phyloP scores from a whole-genome alignment of 306 rosid genomes.

The Mimosa pudica region DNA sequence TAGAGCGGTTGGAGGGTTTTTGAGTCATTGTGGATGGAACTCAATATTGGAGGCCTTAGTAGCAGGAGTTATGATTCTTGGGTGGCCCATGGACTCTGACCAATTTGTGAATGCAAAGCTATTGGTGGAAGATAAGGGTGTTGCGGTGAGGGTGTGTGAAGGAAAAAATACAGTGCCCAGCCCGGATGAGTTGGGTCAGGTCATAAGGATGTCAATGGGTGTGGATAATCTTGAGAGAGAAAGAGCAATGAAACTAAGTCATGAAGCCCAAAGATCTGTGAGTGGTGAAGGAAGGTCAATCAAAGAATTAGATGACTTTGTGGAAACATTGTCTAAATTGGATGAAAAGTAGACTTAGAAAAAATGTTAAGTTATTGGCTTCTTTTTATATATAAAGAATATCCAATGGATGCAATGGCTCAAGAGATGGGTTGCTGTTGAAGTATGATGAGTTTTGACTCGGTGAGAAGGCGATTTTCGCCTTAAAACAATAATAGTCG shows the following conservation, averaged over 20 bases:
- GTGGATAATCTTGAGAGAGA: conserved; percentile 24
- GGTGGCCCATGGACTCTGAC: conserved; percentile 73
- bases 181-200: conserved; percentile 39
- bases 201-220: conserved; percentile 15
- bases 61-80: conserved; percentile 46
- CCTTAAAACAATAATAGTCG: too few relatives aligned
- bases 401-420: too few relatives aligned
- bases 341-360: too few relatives aligned
- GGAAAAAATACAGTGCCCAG: conserved; percentile 45
- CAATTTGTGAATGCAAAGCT: conserved; percentile 50
- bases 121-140: conserved; percentile 47
- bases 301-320: conserved; percentile 40
- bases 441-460: too few relatives aligned
- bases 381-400: too few relatives aligned
- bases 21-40: conserved; percentile 31
- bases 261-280: conserved; percentile 5
- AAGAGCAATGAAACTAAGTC: background rate
- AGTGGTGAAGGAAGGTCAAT: conserved; percentile 36
- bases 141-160: conserved; percentile 46
- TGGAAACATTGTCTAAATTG: background rate
- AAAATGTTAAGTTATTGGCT: too few relatives aligned
- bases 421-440: too few relatives aligned
- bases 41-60: conserved; percentile 45
- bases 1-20: background rate
- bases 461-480: too few relatives aligned